Evolutionary conservation across 257 asterid species (phyloP), one percentile per base, ranked within the genome.

Genomic region (Nicotiana undulata): DNA sequence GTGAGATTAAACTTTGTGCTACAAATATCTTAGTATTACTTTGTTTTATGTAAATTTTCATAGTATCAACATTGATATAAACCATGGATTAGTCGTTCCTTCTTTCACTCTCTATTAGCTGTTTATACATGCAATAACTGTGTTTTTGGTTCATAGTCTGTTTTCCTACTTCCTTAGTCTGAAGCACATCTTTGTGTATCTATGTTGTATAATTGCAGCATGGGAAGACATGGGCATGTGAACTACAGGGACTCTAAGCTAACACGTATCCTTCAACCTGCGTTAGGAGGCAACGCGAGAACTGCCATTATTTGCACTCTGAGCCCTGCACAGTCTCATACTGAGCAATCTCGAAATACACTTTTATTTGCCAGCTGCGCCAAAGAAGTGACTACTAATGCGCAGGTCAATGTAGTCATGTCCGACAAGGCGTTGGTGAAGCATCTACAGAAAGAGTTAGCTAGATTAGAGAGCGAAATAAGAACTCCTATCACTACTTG

Each of bases 371-470:
- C 99, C 79, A 80, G 90, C 83, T 96, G 98, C 79, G 99, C 99
- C 60, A 96, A 96, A 91, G 98, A 96, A 91, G 99, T 96, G 76
- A 86, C 94, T 17, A 96, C 99, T 65, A 96, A 94, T 84, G 99
- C 99, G 77, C 93, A 92, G 87, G 99, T 94, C 92, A 96, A 96
- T 75, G 98, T 96, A 22, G 98, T 96, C 84, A 91, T 96, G 98
- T 94, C 99, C 87, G 99, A 96, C 85, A 96, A 94, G 89, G 98
- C 99, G 65, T 86, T 96, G 92, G 99, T 96, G 87, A 96, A 96
- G 86, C 98, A 96, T 81, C 91, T 96, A 85, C 99, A 96, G 88
- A 96, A 88, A 84, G 99, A 96, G 92, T 90, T 96, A 76, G 98
- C 99, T 31, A 86, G 99, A 85, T 83, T 96, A 92, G 99, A 96